Evolutionary conservation across 495 filamentous ascomycete species (phyloP).

Genomic region (Evansstolkia leycettana): DNA sequence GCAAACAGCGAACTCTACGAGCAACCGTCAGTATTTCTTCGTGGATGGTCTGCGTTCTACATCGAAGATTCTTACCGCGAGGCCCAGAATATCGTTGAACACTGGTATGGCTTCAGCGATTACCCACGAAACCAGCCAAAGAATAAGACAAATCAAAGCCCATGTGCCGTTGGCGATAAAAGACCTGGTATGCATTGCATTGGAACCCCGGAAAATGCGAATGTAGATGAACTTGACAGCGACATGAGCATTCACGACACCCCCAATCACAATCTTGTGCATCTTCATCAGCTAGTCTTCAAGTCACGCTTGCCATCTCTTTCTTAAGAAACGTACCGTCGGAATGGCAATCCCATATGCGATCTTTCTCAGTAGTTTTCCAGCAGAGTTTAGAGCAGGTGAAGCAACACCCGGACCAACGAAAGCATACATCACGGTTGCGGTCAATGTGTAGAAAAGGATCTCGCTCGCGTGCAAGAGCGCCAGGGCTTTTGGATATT

Average conservation of each 20-base stretch:
- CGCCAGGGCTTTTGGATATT: conserved; percentile 49
- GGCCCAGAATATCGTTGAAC: conserved; percentile 46
- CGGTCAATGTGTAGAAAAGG: conserved; percentile 52
- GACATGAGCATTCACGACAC: conserved; percentile 52
- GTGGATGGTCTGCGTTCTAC: not conserved
- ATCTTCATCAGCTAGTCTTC: not conserved
- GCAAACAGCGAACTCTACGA: conserved; percentile 14
- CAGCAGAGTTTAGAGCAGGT: conserved; percentile 54
- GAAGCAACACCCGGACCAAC: conserved; percentile 50
- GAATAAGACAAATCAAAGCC: conserved; percentile 33
- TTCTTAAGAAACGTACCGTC: conserved; percentile 30
- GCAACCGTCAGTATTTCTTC: not conserved
- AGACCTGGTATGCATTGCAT: conserved; percentile 35
- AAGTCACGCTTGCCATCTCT: too few species aligned
- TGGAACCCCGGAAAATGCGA: conserved; percentile 34
- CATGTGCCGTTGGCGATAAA: conserved; percentile 30
- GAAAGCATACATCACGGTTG: conserved; percentile 54
- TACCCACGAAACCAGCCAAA: conserved; percentile 50
- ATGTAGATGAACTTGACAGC: conserved; percentile 47
- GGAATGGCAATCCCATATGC: conserved; percentile 62
- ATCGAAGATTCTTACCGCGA: conserved; percentile 14
- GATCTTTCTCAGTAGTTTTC: conserved; percentile 44
- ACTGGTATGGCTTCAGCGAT: conserved; percentile 55
- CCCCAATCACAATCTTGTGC: conserved; percentile 22
- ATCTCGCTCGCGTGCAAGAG: conserved; percentile 48